These are phyloP conservation scores for Leishmania martiniquensis DNA, from an alignment of 208 protist species.

Conservation along the genomic window DNA sequence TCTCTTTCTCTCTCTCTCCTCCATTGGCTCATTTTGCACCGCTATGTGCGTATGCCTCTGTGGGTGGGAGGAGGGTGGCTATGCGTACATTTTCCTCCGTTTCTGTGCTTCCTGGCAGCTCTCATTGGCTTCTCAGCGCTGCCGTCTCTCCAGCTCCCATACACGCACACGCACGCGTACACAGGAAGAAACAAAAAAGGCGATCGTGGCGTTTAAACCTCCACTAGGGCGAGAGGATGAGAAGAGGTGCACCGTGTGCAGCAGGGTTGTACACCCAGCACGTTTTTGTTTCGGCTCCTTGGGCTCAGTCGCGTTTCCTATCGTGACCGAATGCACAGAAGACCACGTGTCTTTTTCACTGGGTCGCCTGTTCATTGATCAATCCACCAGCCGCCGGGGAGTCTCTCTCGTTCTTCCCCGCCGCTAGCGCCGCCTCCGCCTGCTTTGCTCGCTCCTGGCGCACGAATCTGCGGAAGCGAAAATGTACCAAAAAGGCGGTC, in stretches of 20 bases:
- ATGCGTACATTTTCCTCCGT: too few relatives aligned
- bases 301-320: not conserved
- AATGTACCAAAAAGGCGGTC: conserved; percentile 43
- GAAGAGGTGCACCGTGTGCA: too few relatives aligned
- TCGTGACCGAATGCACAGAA: not conserved
- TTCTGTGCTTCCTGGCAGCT: too few relatives aligned
- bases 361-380: not conserved
- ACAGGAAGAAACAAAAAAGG: not conserved
- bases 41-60: too few relatives aligned
- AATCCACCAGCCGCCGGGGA: not conserved
- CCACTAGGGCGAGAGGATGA: not conserved
- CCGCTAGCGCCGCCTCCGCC: conserved; percentile 12
- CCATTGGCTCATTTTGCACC: too few relatives aligned
- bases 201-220: not conserved
- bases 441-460: conserved; percentile 31
- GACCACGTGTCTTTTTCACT: not conserved
- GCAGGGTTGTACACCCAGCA: not conserved
- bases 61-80: too few relatives aligned
- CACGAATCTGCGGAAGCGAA: conserved; percentile 63
- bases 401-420: not conserved
- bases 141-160: too few relatives aligned
- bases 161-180: too few relatives aligned
- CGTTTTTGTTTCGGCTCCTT: not conserved
- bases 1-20: too few relatives aligned
- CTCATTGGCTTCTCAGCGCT: too few relatives aligned